These are phyloP conservation scores for Ottelia alismoides DNA, from an alignment of 106 monocot species.

Conservation along the genomic window DNA sequence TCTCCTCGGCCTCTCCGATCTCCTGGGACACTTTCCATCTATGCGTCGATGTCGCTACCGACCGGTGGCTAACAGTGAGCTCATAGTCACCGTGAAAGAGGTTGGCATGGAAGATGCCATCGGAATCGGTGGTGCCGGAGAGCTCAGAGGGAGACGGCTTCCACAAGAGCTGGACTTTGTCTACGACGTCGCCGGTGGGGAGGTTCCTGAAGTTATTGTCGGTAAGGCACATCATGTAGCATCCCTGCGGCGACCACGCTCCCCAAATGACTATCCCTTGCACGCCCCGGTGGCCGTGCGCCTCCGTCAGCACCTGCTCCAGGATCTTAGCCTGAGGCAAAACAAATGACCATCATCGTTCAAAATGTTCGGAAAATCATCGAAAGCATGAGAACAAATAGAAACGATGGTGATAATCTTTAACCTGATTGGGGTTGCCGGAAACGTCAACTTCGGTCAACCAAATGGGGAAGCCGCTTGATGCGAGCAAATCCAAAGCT, in stretches of 20 bases:
- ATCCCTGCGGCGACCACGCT: conserved; percentile 44
- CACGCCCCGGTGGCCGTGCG: conserved; percentile 49
- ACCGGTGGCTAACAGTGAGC: background rate
- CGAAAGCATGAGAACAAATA: background rate
- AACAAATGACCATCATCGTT: too few relatives aligned
- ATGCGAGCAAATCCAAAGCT: conserved; percentile 45
- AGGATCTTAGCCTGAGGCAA: conserved; percentile 35
- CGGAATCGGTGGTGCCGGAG: conserved; percentile 18
- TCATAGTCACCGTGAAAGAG: conserved; percentile 14
- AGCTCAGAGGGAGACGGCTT: background rate
- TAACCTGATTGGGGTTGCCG: conserved; percentile 25
- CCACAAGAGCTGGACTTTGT: conserved; percentile 51
- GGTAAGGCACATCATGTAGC: conserved; percentile 67
- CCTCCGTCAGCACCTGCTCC: conserved; percentile 66
- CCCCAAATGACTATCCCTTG: conserved; percentile 73
- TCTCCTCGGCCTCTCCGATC: too few relatives aligned
- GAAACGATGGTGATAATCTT: background rate
- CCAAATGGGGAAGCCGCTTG: conserved; percentile 49
- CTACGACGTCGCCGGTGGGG: conserved; percentile 59
- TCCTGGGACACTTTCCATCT: too few relatives aligned
- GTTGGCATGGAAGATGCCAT: conserved; percentile 3
- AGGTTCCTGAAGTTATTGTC: conserved; percentile 68
- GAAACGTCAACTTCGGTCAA: conserved; percentile 78
- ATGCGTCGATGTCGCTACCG: too few relatives aligned
- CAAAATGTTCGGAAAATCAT: too few relatives aligned